A percentile compares a stretch with the other conserved stretches of the same genome.
phyloP scores from a whole-genome alignment of 495 filamentous ascomycete species.

The Chaetomium fimeti region DNA sequence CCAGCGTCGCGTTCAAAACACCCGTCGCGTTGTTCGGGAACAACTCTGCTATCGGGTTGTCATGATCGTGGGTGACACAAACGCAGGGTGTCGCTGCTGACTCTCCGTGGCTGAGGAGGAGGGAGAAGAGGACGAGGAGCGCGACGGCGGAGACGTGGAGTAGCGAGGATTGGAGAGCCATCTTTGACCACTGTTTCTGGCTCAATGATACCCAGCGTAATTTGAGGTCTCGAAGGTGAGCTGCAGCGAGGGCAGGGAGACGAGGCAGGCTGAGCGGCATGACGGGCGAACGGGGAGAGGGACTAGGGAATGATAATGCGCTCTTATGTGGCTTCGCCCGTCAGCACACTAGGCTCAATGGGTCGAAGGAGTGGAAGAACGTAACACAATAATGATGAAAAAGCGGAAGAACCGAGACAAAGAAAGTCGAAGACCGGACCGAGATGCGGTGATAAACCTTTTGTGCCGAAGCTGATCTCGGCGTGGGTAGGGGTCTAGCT shows the following conservation, averaged over 20 bases:
- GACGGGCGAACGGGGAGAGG: constrained; percentile 11
- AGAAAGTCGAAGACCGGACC: constrained; percentile 4
- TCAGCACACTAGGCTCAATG: constrained; percentile 18
- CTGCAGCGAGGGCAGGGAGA: constrained; percentile 26
- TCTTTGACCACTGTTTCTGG: constrained; percentile 26
- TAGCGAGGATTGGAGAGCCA: constrained; percentile 30
- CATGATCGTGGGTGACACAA: constrained; percentile 39
- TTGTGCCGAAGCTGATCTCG: constrained; percentile 19
- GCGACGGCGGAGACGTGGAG: constrained; percentile 29
- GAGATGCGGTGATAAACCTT: constrained; percentile 19
- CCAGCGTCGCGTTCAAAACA: constrained; percentile 43
- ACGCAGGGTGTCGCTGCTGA: constrained; percentile 27
- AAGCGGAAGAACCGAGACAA: constrained; percentile 15
- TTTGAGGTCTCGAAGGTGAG: constrained; percentile 23
- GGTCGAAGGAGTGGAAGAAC: constrained; percentile 1
- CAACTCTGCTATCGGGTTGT: constrained; percentile 38
- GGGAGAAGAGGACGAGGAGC: constrained; percentile 29
- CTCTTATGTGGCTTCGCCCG: constrained; percentile 20
- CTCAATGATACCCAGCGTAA: constrained; percentile 26
- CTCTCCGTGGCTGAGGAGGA: constrained; percentile 29
- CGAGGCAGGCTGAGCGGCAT: constrained; percentile 35
- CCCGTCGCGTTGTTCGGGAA: constrained; percentile 44
- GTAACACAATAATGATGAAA: constrained; percentile 8
- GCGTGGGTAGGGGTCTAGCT: constrained; percentile 4
- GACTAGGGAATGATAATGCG: constrained; percentile 19